A percentile compares a stretch with the other conserved stretches of the same genome.
Evolutionary conservation across 768 basidiomycete species (phyloP).

Genomic region (Kwoniella bestiolae): DNA sequence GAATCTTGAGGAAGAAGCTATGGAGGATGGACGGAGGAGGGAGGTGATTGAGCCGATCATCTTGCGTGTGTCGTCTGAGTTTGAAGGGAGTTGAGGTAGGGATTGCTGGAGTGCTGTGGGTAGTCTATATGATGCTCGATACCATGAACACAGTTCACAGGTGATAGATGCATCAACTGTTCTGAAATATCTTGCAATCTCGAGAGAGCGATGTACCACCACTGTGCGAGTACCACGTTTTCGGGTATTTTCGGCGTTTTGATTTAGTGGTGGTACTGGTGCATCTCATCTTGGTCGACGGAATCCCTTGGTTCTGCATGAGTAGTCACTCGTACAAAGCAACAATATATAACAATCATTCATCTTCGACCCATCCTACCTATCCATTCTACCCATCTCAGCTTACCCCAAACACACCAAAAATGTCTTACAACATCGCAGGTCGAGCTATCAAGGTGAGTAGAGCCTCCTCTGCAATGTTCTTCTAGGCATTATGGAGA

Average conservation of each 20-base stretch:
- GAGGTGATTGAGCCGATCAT: slow-evolving; percentile 26
- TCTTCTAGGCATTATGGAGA: background rate
- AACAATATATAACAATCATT: background rate
- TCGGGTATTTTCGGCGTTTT: slow-evolving; percentile 31
- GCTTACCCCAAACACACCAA: background rate
- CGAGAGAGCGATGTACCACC: no score
- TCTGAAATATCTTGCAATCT: background rate
- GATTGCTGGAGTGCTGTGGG: no score
- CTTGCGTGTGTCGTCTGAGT: background rate
- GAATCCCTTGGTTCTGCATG: background rate
- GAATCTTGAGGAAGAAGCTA: slow-evolving; percentile 40
- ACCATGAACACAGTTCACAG: no score
- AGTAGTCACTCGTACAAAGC: background rate
- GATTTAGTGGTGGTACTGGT: slow-evolving; percentile 13
- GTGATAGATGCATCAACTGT: slow-evolving; percentile 6
- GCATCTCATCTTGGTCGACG: no score
- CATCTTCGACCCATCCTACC: background rate
- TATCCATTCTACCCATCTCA: background rate
- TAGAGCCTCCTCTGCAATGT: background rate
- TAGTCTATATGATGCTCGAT: no score
- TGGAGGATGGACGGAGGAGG: slow-evolving; percentile 28
- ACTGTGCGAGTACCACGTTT: slow-evolving; percentile 10
- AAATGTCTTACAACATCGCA: slow-evolving; percentile 57
- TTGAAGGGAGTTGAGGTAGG: background rate
- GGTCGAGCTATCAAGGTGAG: slow-evolving; percentile 57